phyloP scores from a whole-genome alignment of 176 grass and related monocot genomes.

The Pontederia paniculata region DNA sequence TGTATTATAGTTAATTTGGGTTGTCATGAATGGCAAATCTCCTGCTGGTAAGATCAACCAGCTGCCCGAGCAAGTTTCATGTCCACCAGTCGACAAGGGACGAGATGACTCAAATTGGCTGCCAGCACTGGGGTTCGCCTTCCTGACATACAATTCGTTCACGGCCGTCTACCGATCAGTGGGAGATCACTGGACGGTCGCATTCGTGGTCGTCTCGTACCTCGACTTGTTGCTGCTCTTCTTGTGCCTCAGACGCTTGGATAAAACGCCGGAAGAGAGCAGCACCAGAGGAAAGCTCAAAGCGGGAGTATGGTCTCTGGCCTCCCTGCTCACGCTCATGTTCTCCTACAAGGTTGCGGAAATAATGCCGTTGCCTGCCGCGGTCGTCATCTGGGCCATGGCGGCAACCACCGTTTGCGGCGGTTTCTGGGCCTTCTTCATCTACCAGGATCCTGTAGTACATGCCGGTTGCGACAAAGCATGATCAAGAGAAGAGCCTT shows the following conservation, averaged over 20 bases:
- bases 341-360: constrained; percentile 15
- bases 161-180: not conserved
- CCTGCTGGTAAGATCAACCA: too few relatives aligned
- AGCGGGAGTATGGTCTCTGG: not conserved
- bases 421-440: constrained; percentile 3
- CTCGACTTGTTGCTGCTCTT: not conserved
- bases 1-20: too few relatives aligned
- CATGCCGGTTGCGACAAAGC: too few relatives aligned
- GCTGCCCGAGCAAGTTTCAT: too few relatives aligned
- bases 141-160: constrained; percentile 5
- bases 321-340: not conserved
- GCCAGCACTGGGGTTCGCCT: not conserved
- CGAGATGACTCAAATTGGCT: not conserved
- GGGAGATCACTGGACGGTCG: not conserved
- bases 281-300: not conserved
- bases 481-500: too few relatives aligned
- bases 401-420: not conserved
- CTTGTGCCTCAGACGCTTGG: not conserved
- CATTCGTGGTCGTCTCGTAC: not conserved
- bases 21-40: too few relatives aligned
- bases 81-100: too few relatives aligned
- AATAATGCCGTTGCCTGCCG: constrained; percentile 5
- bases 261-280: not conserved
- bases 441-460: not conserved
- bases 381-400: constrained; percentile 1